Percentiles rank a stretch among this genome's conserved stretches.
Evolutionary conservation across 163 green algal genomes (phyloP).

Genomic region (Chlamydomonas reinhardtii): DNA sequence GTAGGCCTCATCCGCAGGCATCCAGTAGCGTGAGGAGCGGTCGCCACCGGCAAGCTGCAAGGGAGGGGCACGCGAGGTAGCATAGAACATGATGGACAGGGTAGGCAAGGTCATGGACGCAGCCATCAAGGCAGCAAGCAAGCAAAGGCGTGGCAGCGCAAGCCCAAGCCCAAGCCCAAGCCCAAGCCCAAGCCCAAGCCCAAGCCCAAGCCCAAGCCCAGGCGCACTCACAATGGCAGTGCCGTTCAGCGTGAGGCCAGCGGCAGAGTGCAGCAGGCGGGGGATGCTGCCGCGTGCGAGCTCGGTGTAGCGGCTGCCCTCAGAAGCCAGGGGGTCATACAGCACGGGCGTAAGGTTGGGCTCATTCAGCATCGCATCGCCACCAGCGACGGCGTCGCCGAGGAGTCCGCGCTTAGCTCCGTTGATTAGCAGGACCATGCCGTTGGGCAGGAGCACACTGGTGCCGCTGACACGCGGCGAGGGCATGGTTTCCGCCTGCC

Average conservation of each 20-base stretch:
- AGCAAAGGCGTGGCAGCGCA: too few relatives aligned
- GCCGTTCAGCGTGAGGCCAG: conserved; percentile 25
- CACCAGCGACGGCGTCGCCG: conserved; percentile 26
- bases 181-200: too few relatives aligned
- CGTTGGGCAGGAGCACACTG: conserved; percentile 45
- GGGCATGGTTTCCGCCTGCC: conserved; percentile 44
- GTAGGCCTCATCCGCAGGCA: background rate
- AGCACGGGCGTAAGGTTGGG: conserved; percentile 53
- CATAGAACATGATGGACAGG: background rate
- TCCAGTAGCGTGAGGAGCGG: conserved; percentile 35
- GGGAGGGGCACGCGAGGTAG: too few relatives aligned
- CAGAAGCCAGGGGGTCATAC: conserved; percentile 27
- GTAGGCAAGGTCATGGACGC: too few relatives aligned
- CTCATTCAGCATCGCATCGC: conserved; percentile 41
- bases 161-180: background rate
- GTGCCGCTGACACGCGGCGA: conserved; percentile 34
- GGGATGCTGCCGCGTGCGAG: conserved; percentile 42
- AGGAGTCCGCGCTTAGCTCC: conserved; percentile 47
- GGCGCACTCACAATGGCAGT: conserved; percentile 22
- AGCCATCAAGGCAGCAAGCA: too few relatives aligned
- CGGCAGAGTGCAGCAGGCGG: conserved; percentile 42
- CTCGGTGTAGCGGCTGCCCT: conserved; percentile 22
- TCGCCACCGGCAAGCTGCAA: conserved; percentile 33
- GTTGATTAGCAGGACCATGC: conserved; percentile 44
- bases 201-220: too few relatives aligned